These are phyloP conservation scores for Zhuliangozyma blackwelliae DNA, from an alignment of 1,139 yeast species.

Conservation along the genomic window DNA sequence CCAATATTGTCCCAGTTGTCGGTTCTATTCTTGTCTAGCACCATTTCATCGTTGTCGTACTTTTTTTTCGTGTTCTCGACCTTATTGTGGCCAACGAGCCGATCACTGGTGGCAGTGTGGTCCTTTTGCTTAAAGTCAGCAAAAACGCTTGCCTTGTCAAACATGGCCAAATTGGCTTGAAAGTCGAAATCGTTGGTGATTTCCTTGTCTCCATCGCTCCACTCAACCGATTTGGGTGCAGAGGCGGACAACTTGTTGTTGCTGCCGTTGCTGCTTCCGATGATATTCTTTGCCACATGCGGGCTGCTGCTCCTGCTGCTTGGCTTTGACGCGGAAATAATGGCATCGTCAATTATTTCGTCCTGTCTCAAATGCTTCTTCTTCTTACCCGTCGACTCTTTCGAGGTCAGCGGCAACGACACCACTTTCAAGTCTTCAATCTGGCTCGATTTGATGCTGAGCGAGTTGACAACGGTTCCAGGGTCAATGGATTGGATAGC, in stretches of 20 bases:
- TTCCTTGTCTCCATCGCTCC: conserved; percentile 21
- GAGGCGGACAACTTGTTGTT: too few relatives aligned
- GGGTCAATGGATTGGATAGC: conserved; percentile 22
- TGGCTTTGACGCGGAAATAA: conserved; percentile 17
- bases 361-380: conserved; percentile 8
- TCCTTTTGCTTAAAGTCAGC: conserved; percentile 70
- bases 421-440: conserved; percentile 49
- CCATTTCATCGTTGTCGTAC: conserved; percentile 73
- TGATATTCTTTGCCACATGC: not conserved
- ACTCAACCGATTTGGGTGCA: too few relatives aligned
- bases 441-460: conserved; percentile 27
- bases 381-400: conserved; percentile 16
- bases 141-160: conserved; percentile 78
- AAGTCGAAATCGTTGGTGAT: conserved; percentile 75
- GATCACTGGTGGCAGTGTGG: conserved; percentile 51
- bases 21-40: conserved; percentile 43
- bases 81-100: conserved; percentile 77
- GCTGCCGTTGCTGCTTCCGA: too few relatives aligned
- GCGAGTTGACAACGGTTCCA: conserved; percentile 13
- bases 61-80: conserved; percentile 38
- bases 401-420: conserved; percentile 39
- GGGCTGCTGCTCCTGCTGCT: not conserved
- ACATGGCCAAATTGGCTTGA: conserved; percentile 74
- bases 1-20: conserved; percentile 59
- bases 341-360: conserved; percentile 23